Percentiles rank a stretch among this genome's conserved stretches.
Evolutionary conservation across 2,329 filamentous ascomycete species (phyloP).

Genomic region (Xylariales sp.): DNA sequence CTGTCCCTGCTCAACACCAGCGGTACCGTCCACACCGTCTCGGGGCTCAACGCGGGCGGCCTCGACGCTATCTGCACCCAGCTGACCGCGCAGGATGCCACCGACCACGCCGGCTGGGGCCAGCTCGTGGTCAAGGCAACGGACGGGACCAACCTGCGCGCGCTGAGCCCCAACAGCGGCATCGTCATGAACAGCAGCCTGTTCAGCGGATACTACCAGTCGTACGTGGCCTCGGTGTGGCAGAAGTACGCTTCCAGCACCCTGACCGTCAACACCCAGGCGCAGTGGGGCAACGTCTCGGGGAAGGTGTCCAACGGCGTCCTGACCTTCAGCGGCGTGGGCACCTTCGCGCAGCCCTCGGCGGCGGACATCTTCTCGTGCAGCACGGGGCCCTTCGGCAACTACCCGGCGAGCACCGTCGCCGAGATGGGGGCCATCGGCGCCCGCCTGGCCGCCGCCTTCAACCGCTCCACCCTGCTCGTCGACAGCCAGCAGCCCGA

Average conservation of each 20-base stretch:
- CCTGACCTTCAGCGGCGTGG: constrained; percentile 35
- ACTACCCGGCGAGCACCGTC: constrained; percentile 30
- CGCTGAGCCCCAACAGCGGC: constrained; percentile 49
- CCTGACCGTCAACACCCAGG: constrained; percentile 51
- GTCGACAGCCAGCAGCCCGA: constrained; percentile 46
- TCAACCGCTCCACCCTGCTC: constrained; percentile 70
- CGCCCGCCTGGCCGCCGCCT: constrained; percentile 69
- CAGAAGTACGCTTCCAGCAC: constrained; percentile 36
- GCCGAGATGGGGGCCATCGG: constrained; percentile 57
- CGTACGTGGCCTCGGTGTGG: constrained; percentile 50
- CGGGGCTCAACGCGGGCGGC: constrained; percentile 43
- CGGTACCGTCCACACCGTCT: constrained; percentile 39
- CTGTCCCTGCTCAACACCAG: constrained; percentile 45
- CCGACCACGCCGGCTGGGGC: constrained; percentile 47
- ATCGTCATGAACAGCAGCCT: constrained; percentile 37
- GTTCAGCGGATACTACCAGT: constrained; percentile 45
- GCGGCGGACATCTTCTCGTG: constrained; percentile 29
- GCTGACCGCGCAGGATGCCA: constrained; percentile 39
- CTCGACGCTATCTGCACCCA: constrained; percentile 39
- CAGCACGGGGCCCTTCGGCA: constrained; percentile 50
- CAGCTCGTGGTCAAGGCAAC: constrained; percentile 41
- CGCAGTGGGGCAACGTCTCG: constrained; percentile 41
- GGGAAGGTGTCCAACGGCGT: constrained; percentile 34
- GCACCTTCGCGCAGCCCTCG: constrained; percentile 40
- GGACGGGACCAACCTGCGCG: constrained; percentile 39